Base-by-base conservation (phyloP, 495 filamentous ascomycete genomes). In the Penicillium steckii region DNA sequence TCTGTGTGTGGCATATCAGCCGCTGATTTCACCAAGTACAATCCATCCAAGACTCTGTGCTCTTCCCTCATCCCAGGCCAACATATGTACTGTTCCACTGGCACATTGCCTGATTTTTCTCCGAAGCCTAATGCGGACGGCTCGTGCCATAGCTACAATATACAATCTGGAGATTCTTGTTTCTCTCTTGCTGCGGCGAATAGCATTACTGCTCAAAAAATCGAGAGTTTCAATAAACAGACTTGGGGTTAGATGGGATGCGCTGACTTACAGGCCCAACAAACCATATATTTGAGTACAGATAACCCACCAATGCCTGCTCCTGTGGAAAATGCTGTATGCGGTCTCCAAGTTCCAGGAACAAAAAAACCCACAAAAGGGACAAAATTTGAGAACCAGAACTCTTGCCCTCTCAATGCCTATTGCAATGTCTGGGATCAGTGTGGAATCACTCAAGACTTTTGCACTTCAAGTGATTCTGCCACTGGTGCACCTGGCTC, bases 281-380 rank as follows among this genome's bases (percentile, higher is more conserved):
- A 48, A 12, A 19, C 44, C 19, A 42, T 54, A 2, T 48, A 38
- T 22, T 15, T 48, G 0, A 44, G 52, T 27, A 8, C 44, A 7
- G 50, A 44, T 3, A 17, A 42, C 0, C 43, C 50, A 7, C 43
- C 44, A 5, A 48, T 53, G 50, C 50, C 50, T 0, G 44, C 41
- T 32, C 33, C 38, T 9, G 22, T 47, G 4, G 24, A 32, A 8
- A 17, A 30, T n/a, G 50, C 50, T 6, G 33, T 25, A 0, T 46
- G 50, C 33, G 50, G 50, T 32, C 50, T 44, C 17, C 50, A 53
- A 21, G 27, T 42, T 2, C 50, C 50, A 10, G 42, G 43, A 15
- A 30, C 50, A 5, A 27, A 27, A 10, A 27, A 33, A 13, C 30
- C 5, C 30, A 10, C 3, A 6, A 23, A 35, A 17, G 47, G 47